These are phyloP conservation scores for Neopestalotiopsis sp. DNA, from an alignment of 2,329 filamentous ascomycete genomes.

Conservation along the genomic window DNA sequence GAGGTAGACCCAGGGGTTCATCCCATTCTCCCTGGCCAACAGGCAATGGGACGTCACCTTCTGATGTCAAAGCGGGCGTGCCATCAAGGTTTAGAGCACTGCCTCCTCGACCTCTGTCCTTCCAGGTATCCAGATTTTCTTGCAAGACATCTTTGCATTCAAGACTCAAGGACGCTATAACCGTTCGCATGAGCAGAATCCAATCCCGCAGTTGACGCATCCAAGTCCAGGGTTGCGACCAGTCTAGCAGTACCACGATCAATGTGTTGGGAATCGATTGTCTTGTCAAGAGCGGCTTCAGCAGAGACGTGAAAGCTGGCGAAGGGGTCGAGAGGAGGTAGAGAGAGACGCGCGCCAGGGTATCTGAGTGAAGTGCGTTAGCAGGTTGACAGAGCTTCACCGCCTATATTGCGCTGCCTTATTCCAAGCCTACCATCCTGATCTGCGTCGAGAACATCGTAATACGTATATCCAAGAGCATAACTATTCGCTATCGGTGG, in stretches of 20 bases:
- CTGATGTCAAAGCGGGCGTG: conserved; percentile 61
- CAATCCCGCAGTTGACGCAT: conserved; percentile 86
- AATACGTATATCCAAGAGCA: conserved; percentile 92
- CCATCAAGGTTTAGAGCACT: conserved; percentile 67
- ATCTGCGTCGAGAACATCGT: conserved; percentile 90
- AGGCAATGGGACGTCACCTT: conserved; percentile 74
- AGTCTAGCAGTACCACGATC: conserved; percentile 91
- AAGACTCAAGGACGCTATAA: conserved; percentile 74
- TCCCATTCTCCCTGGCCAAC: conserved; percentile 92
- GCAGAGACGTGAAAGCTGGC: conserved; percentile 78
- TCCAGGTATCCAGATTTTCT: conserved; percentile 81
- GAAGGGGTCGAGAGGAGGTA: conserved; percentile 89
- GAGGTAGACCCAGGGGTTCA: conserved; percentile 81
- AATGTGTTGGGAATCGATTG: conserved; percentile 85
- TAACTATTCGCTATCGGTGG: conserved; percentile 90
- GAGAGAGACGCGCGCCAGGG: conserved; percentile 84
- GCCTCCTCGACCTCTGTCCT: conserved; percentile 73
- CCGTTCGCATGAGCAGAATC: conserved; percentile 81
- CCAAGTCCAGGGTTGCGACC: conserved; percentile 94
- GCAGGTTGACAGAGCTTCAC: conserved; percentile 22
- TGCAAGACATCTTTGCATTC: conserved; percentile 85
- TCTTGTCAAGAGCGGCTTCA: conserved; percentile 83
- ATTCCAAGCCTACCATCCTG: conserved; percentile 73
- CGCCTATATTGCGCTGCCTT: neutral
- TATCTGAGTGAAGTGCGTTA: conserved; percentile 60